phyloP scores from a whole-genome alignment of 2,329 filamentous ascomycete genomes.

The Aspergillus costaricaensis region DNA sequence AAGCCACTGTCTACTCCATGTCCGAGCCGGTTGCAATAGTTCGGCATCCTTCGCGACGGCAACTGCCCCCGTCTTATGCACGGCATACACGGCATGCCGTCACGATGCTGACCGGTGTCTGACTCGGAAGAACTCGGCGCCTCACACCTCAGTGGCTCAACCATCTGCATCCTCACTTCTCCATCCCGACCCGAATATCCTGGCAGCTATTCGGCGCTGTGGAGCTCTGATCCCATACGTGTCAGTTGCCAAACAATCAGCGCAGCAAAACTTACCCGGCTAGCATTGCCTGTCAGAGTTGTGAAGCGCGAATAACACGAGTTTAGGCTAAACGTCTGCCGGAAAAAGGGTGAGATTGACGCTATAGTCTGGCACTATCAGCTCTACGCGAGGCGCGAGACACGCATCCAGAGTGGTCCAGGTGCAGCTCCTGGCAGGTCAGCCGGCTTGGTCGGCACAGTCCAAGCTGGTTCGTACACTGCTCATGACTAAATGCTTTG shows the following conservation, averaged over 20 bases:
- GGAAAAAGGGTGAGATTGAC: background rate
- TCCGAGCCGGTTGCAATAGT: background rate
- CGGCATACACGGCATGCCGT: conserved; percentile 4
- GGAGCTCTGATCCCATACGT: background rate
- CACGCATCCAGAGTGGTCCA: background rate
- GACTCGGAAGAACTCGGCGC: background rate
- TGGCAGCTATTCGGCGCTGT: background rate
- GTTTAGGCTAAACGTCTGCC: background rate
- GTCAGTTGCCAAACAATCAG: background rate
- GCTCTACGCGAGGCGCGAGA: background rate
- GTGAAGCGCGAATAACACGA: background rate
- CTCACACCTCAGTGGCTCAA: background rate
- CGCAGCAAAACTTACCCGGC: background rate
- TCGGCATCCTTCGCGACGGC: background rate
- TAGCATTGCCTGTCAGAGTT: background rate
- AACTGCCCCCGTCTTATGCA: background rate
- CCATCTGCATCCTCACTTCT: background rate
- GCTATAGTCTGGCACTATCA: background rate
- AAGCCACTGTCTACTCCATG: background rate
- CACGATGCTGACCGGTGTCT: background rate
- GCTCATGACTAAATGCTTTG: background rate
- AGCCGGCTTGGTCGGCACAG: background rate
- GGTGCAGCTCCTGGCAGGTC: background rate
- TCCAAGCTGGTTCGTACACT: background rate
- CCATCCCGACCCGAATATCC: background rate